Evolutionary conservation across 331 rosid genomes (phyloP).

Genomic region (Acacia concinna): DNA sequence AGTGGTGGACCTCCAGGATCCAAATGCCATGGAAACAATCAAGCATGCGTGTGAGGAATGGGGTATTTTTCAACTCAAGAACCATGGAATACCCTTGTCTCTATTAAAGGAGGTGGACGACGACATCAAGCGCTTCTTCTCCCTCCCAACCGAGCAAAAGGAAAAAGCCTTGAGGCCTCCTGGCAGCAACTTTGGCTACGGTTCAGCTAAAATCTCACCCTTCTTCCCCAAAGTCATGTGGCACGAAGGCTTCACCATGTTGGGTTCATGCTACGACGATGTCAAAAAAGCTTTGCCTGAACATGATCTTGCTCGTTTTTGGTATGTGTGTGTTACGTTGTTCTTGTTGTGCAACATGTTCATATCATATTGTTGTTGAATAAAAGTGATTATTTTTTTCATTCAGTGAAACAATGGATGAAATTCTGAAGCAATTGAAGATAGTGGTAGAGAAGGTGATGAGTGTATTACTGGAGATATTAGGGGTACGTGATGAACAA

Average conservation of each 20-base stretch:
- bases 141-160: not conserved
- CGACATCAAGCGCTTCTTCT: not conserved
- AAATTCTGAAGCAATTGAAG: not conserved
- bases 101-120: not conserved
- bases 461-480: not conserved
- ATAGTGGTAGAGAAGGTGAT: not conserved
- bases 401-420: not conserved
- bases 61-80: not conserved
- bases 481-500: slow-evolving; percentile 1
- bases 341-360: too few relatives aligned
- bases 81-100: not conserved
- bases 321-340: not conserved
- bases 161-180: not conserved
- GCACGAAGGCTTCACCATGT: not conserved
- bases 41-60: not conserved
- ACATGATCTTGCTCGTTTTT: not conserved
- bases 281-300: not conserved
- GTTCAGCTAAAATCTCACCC: not conserved
- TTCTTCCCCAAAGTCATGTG: not conserved
- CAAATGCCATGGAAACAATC: slow-evolving; percentile 42
- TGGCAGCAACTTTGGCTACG: not conserved
- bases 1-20: slow-evolving; percentile 56
- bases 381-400: not conserved
- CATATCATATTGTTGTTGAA: not conserved
- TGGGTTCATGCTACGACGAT: not conserved